Evolutionary conservation across 75 land plant species (phyloP), one percentile per base, ranked within the genome.

Genomic region (Ceratopteris richardii): DNA sequence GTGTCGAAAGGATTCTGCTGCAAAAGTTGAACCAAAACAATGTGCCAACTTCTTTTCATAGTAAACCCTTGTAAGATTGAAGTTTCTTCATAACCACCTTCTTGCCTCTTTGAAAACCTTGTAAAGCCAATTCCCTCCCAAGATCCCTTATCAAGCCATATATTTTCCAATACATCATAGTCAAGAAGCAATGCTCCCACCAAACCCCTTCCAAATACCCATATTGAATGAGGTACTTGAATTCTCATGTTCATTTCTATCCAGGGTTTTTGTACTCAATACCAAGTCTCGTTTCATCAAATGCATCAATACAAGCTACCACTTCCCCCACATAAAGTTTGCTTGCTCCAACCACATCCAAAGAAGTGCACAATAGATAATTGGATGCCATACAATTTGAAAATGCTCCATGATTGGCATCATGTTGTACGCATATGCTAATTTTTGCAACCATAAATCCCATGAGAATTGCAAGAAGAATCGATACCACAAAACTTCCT

Each of bases 91-190:
- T 81, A 78, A 18, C 79, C 90, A 59, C 73, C 95, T 61, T 63
- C 73, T 60, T 42, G 64, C 9, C 81, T 68, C 52, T 78, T 83
- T 31, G 80, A 73, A 18, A 89, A 70, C 64, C 83, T 89, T 50
- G 90, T 86, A 56, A 80, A 94, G 29, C 81, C 98, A 74, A 86
- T 86, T 17, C 95, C 98, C 78, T 89, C 79, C 98, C 98, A 94
- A n/a, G 87, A 69, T 25, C 62, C 58, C 36, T 72, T 80, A 55
- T 94, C 98, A 31, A 94, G 85, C 96, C 98, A 88, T 50, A 90
- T 64, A 42, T 72, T 62, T 54, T 89, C 96, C 51, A 89, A 79
- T 24, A 68, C 55, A 61, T 89, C 91, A 70, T 81, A 94, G 44
- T 86, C 80, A n/a, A 96, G 98, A 24, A 94, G 71, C 12, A 94